These are phyloP conservation scores for Brassica nigra DNA, from an alignment of 345 rosid genomes.

Conservation along the genomic window DNA sequence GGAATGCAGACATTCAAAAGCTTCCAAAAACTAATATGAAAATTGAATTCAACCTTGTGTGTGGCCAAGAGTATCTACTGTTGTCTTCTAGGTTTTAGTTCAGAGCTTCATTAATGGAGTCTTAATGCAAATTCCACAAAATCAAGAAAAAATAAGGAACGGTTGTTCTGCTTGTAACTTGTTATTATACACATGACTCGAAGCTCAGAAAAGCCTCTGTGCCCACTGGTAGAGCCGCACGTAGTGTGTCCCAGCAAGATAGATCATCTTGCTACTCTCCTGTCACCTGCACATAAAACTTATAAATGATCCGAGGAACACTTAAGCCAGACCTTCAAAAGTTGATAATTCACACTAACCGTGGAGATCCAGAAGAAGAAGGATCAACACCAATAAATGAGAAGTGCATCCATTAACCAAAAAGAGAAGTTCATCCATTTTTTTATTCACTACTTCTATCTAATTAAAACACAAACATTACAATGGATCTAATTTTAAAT, in stretches of 20 bases:
- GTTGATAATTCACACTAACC: too few species aligned
- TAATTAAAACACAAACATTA: too few species aligned
- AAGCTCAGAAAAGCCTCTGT: not conserved
- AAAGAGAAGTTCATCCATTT: too few species aligned
- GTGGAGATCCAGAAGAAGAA: too few species aligned
- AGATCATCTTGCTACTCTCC: constrained; percentile 76
- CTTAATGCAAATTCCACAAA: constrained; percentile 4
- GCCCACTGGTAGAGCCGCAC: constrained; percentile 79
- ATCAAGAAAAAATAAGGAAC: not conserved
- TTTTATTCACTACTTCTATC: too few species aligned
- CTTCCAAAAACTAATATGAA: too few species aligned
- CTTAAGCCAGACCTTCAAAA: too few species aligned
- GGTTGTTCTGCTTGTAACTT: constrained; percentile 5
- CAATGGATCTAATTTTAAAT: too few species aligned
- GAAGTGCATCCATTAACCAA: too few species aligned
- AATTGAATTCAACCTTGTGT: not conserved
- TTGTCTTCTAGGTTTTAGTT: not conserved
- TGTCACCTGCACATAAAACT: constrained; percentile 52
- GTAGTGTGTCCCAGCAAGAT: constrained; percentile 77
- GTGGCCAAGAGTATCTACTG: not conserved
- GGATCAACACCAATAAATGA: too few species aligned
- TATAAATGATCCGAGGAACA: not conserved
- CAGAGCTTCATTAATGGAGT: constrained; percentile 16
- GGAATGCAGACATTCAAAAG: too few species aligned
- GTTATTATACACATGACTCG: constrained; percentile 28